Percentiles rank a stretch among this genome's conserved stretches.
These are phyloP conservation scores for Phytophthora capsici DNA, from an alignment of 352 stramenopile genomes.

Conservation along the genomic window DNA sequence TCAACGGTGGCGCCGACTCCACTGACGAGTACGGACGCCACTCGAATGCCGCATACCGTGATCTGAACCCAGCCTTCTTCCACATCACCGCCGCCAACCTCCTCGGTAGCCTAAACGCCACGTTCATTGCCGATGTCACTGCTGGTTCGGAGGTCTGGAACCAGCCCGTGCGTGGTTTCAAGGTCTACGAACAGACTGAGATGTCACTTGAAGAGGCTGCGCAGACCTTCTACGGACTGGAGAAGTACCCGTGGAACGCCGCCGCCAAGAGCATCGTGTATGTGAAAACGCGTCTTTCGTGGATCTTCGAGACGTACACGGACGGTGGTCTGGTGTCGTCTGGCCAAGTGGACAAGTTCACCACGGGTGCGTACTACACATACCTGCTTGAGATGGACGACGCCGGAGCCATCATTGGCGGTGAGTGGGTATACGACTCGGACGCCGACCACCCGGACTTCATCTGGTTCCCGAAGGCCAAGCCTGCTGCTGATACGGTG, in stretches of 20 bases:
- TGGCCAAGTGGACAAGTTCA: constrained; percentile 31
- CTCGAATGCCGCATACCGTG: constrained; percentile 34
- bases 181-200: constrained; percentile 34
- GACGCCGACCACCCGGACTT: constrained; percentile 38
- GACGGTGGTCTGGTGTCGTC: constrained; percentile 37
- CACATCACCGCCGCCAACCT: constrained; percentile 51
- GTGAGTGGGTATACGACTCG: constrained; percentile 41
- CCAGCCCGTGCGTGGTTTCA: constrained; percentile 53
- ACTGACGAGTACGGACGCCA: constrained; percentile 50
- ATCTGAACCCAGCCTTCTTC: constrained; percentile 52
- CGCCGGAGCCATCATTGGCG: constrained; percentile 33
- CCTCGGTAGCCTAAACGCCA: constrained; percentile 36
- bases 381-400: constrained; percentile 46
- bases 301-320: constrained; percentile 45
- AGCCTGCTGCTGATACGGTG: constrained; percentile 26
- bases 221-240: constrained; percentile 39
- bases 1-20: constrained; percentile 22
- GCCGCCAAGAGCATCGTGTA: constrained; percentile 45
- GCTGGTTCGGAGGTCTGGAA: constrained; percentile 57
- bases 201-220: constrained; percentile 36
- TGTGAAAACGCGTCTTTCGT: constrained; percentile 44
- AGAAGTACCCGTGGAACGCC: constrained; percentile 53
- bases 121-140: constrained; percentile 52
- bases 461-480: constrained; percentile 35
- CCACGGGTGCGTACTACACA: constrained; percentile 31